Evolutionary conservation across 352 stramenopile genomes (phyloP), one percentile per base, ranked within the genome.

Genomic region (Blastocystis sp.): DNA sequence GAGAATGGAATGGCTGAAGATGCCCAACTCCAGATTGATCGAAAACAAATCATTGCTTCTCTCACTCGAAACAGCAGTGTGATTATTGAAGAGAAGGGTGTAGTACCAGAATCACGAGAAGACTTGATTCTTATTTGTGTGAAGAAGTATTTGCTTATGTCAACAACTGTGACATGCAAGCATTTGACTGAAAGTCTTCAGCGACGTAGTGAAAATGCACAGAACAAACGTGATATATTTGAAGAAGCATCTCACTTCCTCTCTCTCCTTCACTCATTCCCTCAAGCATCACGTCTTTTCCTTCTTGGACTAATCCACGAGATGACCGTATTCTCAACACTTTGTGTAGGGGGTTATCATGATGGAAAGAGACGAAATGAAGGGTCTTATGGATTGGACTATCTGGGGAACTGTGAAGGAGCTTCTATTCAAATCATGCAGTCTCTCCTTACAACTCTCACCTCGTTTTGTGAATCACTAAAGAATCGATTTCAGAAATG

Each of bases 21-120:
- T 3, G 24, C 32, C 4, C 5, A 19, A 24, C 7, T 77, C 4
- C 32, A 16, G 43, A 24, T 58, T 7, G 32, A 21, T 27, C 5
- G 32, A 63, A 16, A 59, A 24, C 37, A 37, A 24, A 59, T 63
- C 9, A 5, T 83, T 6, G 49, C 71, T 5, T 83, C 71, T 7
- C 54, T 65, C n/a, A 32, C 27, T 4, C 56, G 58, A 21, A 65
- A 63, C 35, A 65, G 51, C 71, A 35, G 43, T 21, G 6, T 83
- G 71, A 83, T 83, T 3, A 43, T 83, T 14, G 71, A 83, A 43
- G 71, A 83, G 46, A 83, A 83, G 71, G 71, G 71, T 27, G 21
- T 37, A n/a, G 66, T 83, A 54, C 71, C 71, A 24, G 71, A 83
- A 0, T 46, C 71, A 11, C 1, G 0, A 14, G 71, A 83, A 43